Percentiles rank a stretch among this genome's conserved stretches.
These are phyloP conservation scores for Pleurotus salmoneostramineus DNA, from an alignment of 768 basidiomycete species.

Conservation along the genomic window DNA sequence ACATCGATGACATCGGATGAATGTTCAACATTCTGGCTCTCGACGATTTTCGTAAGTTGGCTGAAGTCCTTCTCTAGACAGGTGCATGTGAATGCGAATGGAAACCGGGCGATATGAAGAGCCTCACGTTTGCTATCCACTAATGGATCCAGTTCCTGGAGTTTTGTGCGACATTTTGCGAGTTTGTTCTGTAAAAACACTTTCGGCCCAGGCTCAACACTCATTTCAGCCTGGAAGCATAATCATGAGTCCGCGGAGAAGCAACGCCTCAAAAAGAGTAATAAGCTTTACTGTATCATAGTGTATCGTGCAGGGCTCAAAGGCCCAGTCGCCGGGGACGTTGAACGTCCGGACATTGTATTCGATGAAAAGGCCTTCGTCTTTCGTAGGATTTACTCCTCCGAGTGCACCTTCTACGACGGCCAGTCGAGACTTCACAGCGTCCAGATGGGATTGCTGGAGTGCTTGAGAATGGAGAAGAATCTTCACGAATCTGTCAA, in stretches of 20 bases:
- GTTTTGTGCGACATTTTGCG: constrained; percentile 50
- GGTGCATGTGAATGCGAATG: constrained; percentile 5
- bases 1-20: constrained; percentile 55
- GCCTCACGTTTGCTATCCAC: constrained; percentile 59
- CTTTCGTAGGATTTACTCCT: constrained; percentile 51
- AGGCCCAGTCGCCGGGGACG: constrained; percentile 62
- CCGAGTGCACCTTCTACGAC: constrained; percentile 44
- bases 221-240: constrained; percentile 55
- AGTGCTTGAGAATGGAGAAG: constrained; percentile 57
- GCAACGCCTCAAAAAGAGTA: background rate
- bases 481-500: constrained; percentile 50
- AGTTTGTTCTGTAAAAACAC: constrained; percentile 81
- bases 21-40: constrained; percentile 43
- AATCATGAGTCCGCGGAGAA: background rate
- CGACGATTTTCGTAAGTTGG: constrained; percentile 41
- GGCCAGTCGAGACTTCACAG: constrained; percentile 46
- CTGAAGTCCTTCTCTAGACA: constrained; percentile 50
- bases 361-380: constrained; percentile 70
- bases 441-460: constrained; percentile 55
- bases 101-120: constrained; percentile 8
- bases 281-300: constrained; percentile 64
- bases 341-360: constrained; percentile 66
- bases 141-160: constrained; percentile 57
- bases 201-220: constrained; percentile 66
- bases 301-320: constrained; percentile 69